phyloP scores from a whole-genome alignment of 2,329 filamentous ascomycete genomes.

The Sclerotiophoma versabilis region DNA sequence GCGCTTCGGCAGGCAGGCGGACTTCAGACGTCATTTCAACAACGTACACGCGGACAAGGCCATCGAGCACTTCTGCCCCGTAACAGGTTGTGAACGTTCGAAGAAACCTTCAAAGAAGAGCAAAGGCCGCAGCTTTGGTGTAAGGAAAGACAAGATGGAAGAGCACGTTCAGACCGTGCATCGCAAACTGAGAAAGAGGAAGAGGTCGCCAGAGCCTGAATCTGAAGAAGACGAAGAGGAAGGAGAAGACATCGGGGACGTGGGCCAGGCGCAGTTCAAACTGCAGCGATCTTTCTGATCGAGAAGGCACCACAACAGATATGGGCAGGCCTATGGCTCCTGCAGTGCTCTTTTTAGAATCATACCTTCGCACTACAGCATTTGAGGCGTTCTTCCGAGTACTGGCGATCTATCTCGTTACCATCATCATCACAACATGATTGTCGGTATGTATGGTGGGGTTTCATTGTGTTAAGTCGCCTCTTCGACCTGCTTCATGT shows the following conservation, averaged over 20 bases:
- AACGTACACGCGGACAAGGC: slow-evolving; percentile 26
- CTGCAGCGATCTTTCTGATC: not conserved
- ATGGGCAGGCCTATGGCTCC: not conserved
- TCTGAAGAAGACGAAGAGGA: not conserved
- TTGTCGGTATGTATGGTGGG: not conserved
- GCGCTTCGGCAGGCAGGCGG: slow-evolving; percentile 40
- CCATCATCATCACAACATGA: too few relatives aligned
- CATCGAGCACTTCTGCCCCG: slow-evolving; percentile 33
- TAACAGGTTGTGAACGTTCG: slow-evolving; percentile 30
- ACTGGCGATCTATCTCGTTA: not conserved
- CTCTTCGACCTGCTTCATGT: not conserved
- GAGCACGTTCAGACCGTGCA: slow-evolving; percentile 40
- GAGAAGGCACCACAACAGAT: not conserved
- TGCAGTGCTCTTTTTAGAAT: not conserved
- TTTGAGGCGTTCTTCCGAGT: not conserved
- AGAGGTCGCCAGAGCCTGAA: not conserved
- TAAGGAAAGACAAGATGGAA: slow-evolving; percentile 40
- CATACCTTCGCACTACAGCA: not conserved
- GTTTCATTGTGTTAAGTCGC: not conserved
- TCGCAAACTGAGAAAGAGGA: slow-evolving; percentile 14
- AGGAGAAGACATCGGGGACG: not conserved
- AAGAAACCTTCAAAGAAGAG: slow-evolving; percentile 21
- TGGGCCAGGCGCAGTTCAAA: not conserved
- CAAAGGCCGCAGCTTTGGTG: slow-evolving; percentile 37
- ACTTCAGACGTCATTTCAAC: slow-evolving; percentile 39